Evolutionary conservation across 257 asterid genomes (phyloP).

Genomic region (Solanum sejunctum): DNA sequence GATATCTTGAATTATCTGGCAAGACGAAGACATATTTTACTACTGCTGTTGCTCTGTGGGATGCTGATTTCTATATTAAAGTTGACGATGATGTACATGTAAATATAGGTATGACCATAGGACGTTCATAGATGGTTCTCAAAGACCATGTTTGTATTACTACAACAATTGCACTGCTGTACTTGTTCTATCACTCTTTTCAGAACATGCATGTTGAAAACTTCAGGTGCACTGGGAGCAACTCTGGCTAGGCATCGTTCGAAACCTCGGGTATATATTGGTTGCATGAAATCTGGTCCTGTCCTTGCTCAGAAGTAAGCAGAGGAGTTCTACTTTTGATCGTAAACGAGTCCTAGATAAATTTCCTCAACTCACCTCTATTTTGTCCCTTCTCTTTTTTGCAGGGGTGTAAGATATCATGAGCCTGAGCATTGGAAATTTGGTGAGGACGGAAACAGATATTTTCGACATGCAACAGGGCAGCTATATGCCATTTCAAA

Average conservation of each 20-base stretch:
- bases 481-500: slow-evolving; percentile 82
- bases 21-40: slow-evolving; percentile 72
- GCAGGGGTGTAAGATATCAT: slow-evolving; percentile 83
- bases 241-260: slow-evolving; percentile 71
- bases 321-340: not conserved
- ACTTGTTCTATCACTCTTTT: not conserved
- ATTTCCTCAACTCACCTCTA: not conserved
- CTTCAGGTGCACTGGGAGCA: slow-evolving; percentile 66
- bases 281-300: slow-evolving; percentile 97
- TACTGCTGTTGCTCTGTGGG: slow-evolving; percentile 76
- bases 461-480: slow-evolving; percentile 92
- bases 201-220: not conserved
- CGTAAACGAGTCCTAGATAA: not conserved
- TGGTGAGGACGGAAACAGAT: slow-evolving; percentile 86
- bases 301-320: slow-evolving; percentile 86
- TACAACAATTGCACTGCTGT: not conserved
- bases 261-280: slow-evolving; percentile 70
- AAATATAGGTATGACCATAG: slow-evolving; percentile 60
- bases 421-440: slow-evolving; percentile 97
- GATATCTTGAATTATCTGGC: slow-evolving; percentile 84
- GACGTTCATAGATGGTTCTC: not conserved
- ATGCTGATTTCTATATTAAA: slow-evolving; percentile 86
- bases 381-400: not conserved
- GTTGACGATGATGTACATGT: slow-evolving; percentile 93
- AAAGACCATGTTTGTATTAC: not conserved